Evolutionary conservation across 352 stramenopile species (phyloP).

Genomic region (Pythium folliculosum): DNA sequence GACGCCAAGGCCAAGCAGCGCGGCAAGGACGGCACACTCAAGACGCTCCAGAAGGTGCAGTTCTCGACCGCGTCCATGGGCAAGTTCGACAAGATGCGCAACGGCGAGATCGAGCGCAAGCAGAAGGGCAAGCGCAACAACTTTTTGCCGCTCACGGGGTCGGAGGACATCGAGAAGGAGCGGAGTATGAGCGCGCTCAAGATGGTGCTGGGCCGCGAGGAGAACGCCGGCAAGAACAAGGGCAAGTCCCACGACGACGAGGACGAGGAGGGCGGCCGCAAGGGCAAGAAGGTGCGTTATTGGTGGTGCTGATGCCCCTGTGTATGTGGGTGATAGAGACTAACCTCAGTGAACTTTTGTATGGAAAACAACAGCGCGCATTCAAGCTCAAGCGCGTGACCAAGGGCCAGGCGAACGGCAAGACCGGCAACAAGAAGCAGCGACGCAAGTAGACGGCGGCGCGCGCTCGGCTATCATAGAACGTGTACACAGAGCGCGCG

Average conservation of each 20-base stretch:
- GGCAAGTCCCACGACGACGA: conserved; percentile 57
- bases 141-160: conserved; percentile 72
- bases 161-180: conserved; percentile 79
- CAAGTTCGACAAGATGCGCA: conserved; percentile 94
- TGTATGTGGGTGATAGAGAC: too few species aligned
- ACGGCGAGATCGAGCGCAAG: conserved; percentile 91
- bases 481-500: neutral
- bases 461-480: conserved; percentile 11
- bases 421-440: conserved; percentile 40
- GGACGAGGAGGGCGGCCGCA: conserved; percentile 45
- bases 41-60: conserved; percentile 91
- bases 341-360: too few species aligned
- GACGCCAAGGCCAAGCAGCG: conserved; percentile 80
- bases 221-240: conserved; percentile 80
- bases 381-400: conserved; percentile 74
- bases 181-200: conserved; percentile 80
- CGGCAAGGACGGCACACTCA: conserved; percentile 88
- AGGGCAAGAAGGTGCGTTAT: conserved; percentile 55
- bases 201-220: conserved; percentile 70
- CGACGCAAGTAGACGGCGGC: conserved; percentile 49
- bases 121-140: conserved; percentile 83
- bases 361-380: conserved; percentile 16
- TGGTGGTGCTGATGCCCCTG: neutral
- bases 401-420: conserved; percentile 52
- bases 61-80: conserved; percentile 93